Conservation (phyloP, 257 asterid genomes). For the Solanum megistacrolobum region DNA sequence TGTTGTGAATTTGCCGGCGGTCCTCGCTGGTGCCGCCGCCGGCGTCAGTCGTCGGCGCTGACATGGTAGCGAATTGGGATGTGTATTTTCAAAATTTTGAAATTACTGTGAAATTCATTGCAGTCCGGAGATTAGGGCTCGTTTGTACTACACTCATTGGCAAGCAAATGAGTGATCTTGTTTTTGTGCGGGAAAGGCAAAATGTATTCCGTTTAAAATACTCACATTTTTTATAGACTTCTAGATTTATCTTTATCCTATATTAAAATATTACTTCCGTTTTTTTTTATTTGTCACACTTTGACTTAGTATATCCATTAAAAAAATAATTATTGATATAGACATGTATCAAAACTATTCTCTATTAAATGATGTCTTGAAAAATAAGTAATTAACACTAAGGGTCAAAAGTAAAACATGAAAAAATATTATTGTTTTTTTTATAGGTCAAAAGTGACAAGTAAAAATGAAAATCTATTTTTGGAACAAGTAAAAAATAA, state of each 20-base stretch:
- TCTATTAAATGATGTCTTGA: no score
- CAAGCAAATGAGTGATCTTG: not conserved
- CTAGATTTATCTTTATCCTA: not conserved
- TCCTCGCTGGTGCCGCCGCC: constrained; percentile 9
- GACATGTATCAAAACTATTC: no score
- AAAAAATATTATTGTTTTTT: no score
- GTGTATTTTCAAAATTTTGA: not conserved
- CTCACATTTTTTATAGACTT: not conserved
- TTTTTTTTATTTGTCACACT: no score
- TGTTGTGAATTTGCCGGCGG: constrained; percentile 11
- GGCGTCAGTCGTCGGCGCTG: constrained; percentile 14
- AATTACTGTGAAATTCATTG: not conserved
- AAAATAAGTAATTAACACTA: no score
- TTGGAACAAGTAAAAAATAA: no score
- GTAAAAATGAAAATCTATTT: no score
- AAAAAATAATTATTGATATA: no score
- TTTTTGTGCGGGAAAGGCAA: constrained; percentile 18
- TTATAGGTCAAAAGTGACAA: no score
- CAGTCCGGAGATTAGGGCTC: not conserved
- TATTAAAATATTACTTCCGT: not conserved
- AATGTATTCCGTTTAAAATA: not conserved
- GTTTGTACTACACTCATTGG: not conserved
- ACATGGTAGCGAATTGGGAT: constrained; percentile 26
- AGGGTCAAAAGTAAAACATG: no score
- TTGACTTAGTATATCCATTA: no score